Conservation (phyloP, 257 asterid species). For the Salvia splendens region DNA sequence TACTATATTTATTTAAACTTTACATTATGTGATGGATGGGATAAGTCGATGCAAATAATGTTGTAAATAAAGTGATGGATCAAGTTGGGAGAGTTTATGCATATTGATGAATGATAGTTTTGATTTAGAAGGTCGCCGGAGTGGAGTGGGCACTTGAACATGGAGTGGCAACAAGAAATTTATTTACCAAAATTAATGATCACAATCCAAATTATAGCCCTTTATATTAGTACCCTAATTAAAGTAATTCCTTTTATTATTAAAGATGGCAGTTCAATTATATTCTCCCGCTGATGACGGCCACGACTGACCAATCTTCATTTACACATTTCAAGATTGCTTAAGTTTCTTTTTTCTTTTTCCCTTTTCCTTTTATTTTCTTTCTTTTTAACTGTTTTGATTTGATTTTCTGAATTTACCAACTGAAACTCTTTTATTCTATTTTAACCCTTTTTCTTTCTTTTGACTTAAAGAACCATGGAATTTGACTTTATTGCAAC, state of each 20-base stretch:
- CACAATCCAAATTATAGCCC: constrained; percentile 21
- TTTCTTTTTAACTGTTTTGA: background rate
- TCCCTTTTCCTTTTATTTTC: background rate
- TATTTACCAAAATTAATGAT: constrained; percentile 29
- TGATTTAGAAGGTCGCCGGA: constrained; percentile 1
- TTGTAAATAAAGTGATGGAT: background rate
- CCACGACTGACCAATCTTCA: constrained; percentile 18
- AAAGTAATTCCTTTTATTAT: constrained; percentile 13
- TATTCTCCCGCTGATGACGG: constrained; percentile 48
- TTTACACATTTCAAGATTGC: constrained; percentile 23
- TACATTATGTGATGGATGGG: background rate
- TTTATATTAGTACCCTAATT: background rate
- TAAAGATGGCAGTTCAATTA: constrained; percentile 30
- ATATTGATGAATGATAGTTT: background rate
- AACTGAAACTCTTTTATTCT: background rate
- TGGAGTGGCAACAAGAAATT: constrained; percentile 29
- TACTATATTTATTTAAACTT: background rate
- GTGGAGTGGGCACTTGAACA: constrained; percentile 29
- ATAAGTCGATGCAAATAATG: no score
- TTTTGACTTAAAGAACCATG: no score
- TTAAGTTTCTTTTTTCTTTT: background rate
- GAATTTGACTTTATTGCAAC: background rate
- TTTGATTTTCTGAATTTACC: background rate
- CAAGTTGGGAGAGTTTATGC: background rate
- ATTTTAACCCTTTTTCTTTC: background rate